Base-by-base conservation (phyloP, 2,329 filamentous ascomycete genomes). In the Lithohypha guttulata region DNA sequence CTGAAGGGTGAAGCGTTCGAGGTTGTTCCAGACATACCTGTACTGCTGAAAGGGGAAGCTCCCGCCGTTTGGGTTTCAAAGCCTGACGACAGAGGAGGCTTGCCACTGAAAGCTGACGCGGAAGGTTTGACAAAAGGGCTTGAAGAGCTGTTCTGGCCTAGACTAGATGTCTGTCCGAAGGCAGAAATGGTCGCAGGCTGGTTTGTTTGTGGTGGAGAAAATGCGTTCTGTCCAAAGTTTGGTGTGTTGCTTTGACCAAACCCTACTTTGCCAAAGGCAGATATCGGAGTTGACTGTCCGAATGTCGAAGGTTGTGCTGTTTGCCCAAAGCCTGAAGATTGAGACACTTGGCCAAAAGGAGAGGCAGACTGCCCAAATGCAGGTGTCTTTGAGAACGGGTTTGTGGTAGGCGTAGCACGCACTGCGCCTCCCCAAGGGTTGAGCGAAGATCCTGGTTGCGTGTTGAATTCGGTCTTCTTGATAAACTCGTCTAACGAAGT, bases 321-420 rank as follows among this genome's bases (percentile, higher is more conserved):
- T 41, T 66, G 57, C 10, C 62, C 63, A 46, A 69, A 69, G 2
- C 60, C 53, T 34, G 51, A 55, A 14, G 49, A 38, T 43, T 53
- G 53, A 3, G 59, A 54, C 3, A 56, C 50, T 39, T 59, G 59
- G 2, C 57, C 57, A 19, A 62, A 56, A 22, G 53, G 50, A 32
- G 63, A 56, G 22, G 57, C 54, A 18, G 22, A 20, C 42, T 31
- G 50, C 20, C 54, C 52, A 44, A 57, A 56, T 26, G 53, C 48
- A 10, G 54, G 53, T n/a, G n/a, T n/a, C 32, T 57, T 55, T 18
- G 50, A 51, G 41, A 55, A 55, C 2, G 52, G 43, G 23, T 42
- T 42, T 9, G 42, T 27, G 7, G 36, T 32, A 19, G 49, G 9
- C 7, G 35, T 39, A 15, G 27, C 27, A 22, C 35, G 35, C 18